A percentile compares a stretch with the other conserved stretches of the same genome.
Conservation (phyloP, 768 basidiomycete species). For the Trametes punicea region DNA sequence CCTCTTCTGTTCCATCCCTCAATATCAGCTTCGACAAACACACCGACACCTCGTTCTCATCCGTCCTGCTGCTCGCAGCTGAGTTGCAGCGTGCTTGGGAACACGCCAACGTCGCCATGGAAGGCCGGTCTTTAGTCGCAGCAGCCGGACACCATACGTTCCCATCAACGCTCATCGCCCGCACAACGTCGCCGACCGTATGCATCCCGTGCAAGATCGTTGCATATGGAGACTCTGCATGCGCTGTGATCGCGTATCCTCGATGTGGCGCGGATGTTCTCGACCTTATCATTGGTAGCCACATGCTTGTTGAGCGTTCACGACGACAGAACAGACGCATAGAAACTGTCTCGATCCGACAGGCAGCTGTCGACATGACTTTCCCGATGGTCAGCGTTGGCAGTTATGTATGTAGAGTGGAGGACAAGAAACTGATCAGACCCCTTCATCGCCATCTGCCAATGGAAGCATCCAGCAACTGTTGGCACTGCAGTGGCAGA, state of each 20-base stretch:
- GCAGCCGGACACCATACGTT: neutral
- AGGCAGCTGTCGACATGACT: neutral
- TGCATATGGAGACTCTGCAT: neutral
- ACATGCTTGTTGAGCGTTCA: no score
- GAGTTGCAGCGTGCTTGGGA: neutral
- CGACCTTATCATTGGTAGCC: no score
- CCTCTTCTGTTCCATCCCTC: neutral
- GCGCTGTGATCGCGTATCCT: slow-evolving; percentile 1
- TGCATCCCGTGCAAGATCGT: slow-evolving; percentile 2
- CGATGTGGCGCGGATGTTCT: no score
- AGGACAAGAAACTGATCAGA: no score
- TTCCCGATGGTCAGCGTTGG: no score
- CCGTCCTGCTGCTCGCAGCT: neutral
- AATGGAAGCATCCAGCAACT: no score
- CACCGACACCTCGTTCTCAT: neutral
- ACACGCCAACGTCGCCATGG: neutral
- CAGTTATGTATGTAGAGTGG: no score
- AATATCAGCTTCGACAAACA: neutral
- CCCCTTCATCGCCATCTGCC: no score
- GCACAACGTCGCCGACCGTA: neutral
- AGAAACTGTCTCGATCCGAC: neutral
- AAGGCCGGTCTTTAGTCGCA: neutral
- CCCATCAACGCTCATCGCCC: slow-evolving; percentile 3
- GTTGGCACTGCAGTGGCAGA: no score
- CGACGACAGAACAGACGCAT: no score